Conservation (phyloP, 2,329 filamentous ascomycete species). For the Colletotrichum theobromicola region DNA sequence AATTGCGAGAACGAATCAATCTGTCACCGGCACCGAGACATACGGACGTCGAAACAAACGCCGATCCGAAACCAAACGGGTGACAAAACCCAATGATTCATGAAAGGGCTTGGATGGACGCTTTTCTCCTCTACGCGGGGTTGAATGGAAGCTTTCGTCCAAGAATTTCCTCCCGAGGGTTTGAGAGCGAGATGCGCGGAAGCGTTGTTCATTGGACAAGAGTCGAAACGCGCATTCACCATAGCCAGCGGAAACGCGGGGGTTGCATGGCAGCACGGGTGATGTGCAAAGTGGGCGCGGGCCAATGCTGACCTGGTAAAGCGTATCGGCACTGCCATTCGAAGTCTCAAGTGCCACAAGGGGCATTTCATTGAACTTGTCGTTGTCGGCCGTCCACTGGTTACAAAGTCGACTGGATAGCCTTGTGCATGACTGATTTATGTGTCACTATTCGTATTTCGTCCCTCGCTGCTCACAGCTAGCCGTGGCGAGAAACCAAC, state of each 20-base stretch:
- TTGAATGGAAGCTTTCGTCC: neutral
- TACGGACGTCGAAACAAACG: constrained; percentile 4
- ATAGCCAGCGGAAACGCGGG: neutral
- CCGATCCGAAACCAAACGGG: neutral
- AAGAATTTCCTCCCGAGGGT: neutral
- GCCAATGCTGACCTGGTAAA: constrained; percentile 8
- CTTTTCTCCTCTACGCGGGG: neutral
- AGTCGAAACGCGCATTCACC: neutral
- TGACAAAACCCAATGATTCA: neutral
- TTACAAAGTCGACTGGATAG: neutral
- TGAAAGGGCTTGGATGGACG: neutral
- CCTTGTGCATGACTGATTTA: neutral
- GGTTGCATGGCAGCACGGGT: constrained; percentile 13
- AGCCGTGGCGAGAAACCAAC: neutral
- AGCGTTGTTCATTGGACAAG: neutral
- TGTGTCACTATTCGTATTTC: neutral
- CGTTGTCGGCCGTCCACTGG: neutral
- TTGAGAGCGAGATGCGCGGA: neutral
- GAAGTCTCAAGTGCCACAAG: neutral
- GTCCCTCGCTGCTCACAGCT: neutral
- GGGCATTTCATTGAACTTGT: neutral
- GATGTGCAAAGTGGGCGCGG: constrained; percentile 9
- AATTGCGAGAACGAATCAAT: neutral
- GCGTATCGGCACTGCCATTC: neutral
- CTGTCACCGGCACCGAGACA: constrained; percentile 1